Percentiles rank a stretch among this genome's conserved stretches.
phyloP scores from a whole-genome alignment of 83 land plant genomes.

The Diphasiastrum complanatum region DNA sequence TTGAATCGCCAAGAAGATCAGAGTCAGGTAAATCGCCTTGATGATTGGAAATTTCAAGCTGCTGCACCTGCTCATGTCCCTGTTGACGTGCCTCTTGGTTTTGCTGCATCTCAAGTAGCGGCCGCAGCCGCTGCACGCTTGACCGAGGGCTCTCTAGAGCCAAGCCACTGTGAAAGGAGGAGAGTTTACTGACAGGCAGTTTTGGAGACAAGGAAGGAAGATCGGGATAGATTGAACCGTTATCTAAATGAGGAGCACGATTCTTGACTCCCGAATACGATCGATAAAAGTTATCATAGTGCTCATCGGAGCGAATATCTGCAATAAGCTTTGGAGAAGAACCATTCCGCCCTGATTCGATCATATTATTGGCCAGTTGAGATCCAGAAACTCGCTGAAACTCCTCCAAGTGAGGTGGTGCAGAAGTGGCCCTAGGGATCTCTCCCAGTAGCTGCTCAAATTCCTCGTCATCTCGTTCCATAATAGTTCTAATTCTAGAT shows the following conservation, averaged over 20 bases:
- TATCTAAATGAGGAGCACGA: constrained; percentile 20
- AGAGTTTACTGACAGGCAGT: constrained; percentile 17
- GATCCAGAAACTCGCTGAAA: constrained; percentile 24
- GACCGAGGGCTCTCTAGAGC: constrained; percentile 21
- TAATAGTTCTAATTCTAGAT: no score
- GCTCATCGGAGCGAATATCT: constrained; percentile 23
- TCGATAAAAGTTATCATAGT: constrained; percentile 23
- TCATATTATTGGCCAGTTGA: neutral
- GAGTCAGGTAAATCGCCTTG: neutral
- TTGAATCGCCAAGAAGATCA: neutral
- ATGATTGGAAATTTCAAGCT: neutral
- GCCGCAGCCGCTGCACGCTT: constrained; percentile 6
- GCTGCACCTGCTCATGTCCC: constrained; percentile 16
- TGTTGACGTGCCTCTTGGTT: neutral
- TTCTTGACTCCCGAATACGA: constrained; percentile 19
- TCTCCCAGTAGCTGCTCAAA: constrained; percentile 29
- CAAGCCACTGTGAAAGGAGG: constrained; percentile 12
- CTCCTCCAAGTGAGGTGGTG: constrained; percentile 26
- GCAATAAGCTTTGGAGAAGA: constrained; percentile 12
- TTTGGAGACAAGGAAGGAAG: constrained; percentile 17
- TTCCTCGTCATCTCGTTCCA: constrained; percentile 33
- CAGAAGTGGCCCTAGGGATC: constrained; percentile 23
- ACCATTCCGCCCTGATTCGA: constrained; percentile 7
- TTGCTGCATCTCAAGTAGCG: no score
- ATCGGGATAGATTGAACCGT: constrained; percentile 8